Base-by-base conservation (phyloP, 805 yeast genomes). In the Suhomyces kilbournensis region DNA sequence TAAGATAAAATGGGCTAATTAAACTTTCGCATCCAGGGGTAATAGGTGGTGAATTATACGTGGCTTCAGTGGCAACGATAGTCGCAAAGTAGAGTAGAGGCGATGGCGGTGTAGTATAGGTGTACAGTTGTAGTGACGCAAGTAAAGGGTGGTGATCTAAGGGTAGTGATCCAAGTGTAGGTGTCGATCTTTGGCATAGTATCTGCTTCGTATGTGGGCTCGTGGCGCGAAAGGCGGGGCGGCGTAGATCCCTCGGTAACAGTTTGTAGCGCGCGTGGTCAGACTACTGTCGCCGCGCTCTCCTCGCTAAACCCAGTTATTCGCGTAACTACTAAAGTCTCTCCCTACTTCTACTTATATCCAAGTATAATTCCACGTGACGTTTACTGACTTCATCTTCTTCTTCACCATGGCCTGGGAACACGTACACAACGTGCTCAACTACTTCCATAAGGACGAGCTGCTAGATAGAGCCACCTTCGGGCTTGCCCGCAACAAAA, bases 391-490 rank as follows among this genome's bases (percentile, higher is more conserved):
- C 35, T n/a, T 32, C 35, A 7, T 6, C 17, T 26, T 32, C 35
- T 32, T 32, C 17, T 19, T 10, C 26, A 42, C 22, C 26, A 22
- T 23, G 14, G 45, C 30, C 10, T 20, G n/a, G 30, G 22, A 42
- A 14, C 22, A 20, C 26, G 14, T 42, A 23, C 45, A 30, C 28
- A 45, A 32, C 25, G 15, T 32, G 17, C 20, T 45, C 35, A 32
- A 25, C 44, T 39, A 26, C 22, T 30, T 47, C 45, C 42, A 47
- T 39, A 47, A 17, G 26, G 34, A 34, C 49, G 26, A 47, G 6
- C 43, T 34, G 43, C 15, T 46, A 49, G 64, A 73, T 52, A 50
- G 77, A 14, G 58, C 62, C 12, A 66, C 74, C 2, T 57, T 69
- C 14, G 71, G 72, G 2, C 39, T 68, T 10, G 7, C 44, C 38